Base-by-base conservation (phyloP, 2,329 filamentous ascomycete genomes). In the Penicillium psychrosexuale region DNA sequence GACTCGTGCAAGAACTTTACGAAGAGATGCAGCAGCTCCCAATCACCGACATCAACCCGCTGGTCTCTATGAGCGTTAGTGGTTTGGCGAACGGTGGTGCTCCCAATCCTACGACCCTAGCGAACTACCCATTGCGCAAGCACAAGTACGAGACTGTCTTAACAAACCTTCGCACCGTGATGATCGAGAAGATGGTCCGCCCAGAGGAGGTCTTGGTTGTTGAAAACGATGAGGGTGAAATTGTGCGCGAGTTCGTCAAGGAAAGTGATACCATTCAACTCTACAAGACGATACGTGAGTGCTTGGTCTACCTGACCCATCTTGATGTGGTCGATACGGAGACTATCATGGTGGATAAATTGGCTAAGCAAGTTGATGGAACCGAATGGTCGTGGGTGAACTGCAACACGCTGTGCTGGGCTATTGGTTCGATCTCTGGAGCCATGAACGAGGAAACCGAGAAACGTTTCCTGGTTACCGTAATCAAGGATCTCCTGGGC, bases 361-460 rank as follows among this genome's bases (percentile, higher is more conserved):
- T 99, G 50, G 87, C 91, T 31, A 88, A 91, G 63, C 94, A 99
- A 75, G 94, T 99, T 12, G 94, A 99, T 71, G 91, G 91, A 22
- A 83, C 84, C 2, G 95, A 99, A 75, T 99, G 94, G 94, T 99
- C 95, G 7, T 99, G 94, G 94, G 90, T 92, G 61, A 99, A 99
- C 78, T 99, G 94, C 85, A 99, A 99, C 77, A 97, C 96, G 6
- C 85, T 99, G 46, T 99, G 94, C 81, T 99, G 94, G 94, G 94
- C 94, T 30, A 99, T 99, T 66, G 94, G 94, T 38, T 99, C 94
- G 11, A 99, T 99, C 64, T 99, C 95, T 1, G 85, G 96, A 53
- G 94, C 94, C 49, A 99, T 99, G 94, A 99, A 97, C 70, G 94
- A 99, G 71, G 94, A 99, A 74, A 99, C 94, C 0, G 94, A 99